A percentile compares a stretch with the other conserved stretches of the same genome.
Conservation (phyloP, 2,329 filamentous ascomycete species). For the Penicillium sp. region DNA sequence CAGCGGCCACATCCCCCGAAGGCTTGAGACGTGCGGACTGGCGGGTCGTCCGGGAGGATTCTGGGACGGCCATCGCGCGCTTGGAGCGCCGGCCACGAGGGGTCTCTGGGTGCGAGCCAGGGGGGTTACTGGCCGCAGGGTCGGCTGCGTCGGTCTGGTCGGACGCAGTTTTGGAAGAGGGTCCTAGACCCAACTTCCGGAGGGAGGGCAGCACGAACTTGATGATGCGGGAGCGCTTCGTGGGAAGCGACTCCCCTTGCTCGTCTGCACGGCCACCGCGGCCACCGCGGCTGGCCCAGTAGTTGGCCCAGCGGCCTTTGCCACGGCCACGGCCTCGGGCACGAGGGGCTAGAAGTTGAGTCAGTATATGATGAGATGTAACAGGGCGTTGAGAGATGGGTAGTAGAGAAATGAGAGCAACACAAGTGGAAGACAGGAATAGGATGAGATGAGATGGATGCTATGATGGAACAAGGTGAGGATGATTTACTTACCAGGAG, state of each 20-base stretch:
- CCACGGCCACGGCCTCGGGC: conserved; percentile 21
- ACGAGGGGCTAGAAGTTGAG: conserved; percentile 18
- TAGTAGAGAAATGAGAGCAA: background rate
- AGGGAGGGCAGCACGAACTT: conserved; percentile 19
- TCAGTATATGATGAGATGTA: conserved; percentile 10
- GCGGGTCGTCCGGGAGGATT: conserved; percentile 38
- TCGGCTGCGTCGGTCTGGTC: conserved; percentile 14
- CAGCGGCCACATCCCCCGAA: conserved; percentile 21
- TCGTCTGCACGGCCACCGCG: conserved; percentile 1
- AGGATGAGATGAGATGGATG: background rate
- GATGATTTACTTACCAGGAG: background rate
- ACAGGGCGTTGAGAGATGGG: background rate
- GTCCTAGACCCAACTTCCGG: background rate
- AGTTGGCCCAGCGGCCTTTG: conserved; percentile 22
- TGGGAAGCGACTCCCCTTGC: conserved; percentile 3
- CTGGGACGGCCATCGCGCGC: conserved; percentile 31
- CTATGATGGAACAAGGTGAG: background rate
- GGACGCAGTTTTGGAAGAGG: background rate
- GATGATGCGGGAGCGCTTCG: conserved; percentile 20
- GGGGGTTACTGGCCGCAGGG: conserved; percentile 2
- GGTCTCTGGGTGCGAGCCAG: conserved; percentile 27
- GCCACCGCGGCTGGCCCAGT: conserved; percentile 16
- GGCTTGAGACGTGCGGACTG: conserved; percentile 38
- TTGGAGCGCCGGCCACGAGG: conserved; percentile 38
- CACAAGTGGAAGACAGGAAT: background rate